Evolutionary conservation across 2,329 filamentous ascomycete species (phyloP).

Genomic region (Didymella arachidicola): DNA sequence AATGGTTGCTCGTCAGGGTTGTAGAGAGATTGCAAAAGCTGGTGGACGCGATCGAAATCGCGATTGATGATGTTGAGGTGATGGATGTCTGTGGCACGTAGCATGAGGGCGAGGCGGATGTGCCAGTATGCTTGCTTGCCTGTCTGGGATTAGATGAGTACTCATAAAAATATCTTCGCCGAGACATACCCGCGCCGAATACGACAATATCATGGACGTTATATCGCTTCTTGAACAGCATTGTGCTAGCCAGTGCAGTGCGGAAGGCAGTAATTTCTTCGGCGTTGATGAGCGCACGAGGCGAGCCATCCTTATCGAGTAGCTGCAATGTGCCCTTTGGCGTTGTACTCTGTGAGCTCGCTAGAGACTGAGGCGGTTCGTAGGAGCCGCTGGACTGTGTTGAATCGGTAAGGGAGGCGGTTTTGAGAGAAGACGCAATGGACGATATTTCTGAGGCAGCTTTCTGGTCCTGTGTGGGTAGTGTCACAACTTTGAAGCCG

Average conservation of each 20-base stretch:
- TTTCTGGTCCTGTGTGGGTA: conserved; percentile 51
- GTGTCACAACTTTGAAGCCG: conserved; percentile 71
- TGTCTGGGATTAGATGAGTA: background rate
- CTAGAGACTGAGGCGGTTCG: conserved; percentile 29
- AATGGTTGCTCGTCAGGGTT: conserved; percentile 50
- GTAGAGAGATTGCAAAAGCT: conserved; percentile 64
- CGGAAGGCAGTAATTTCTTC: conserved; percentile 74
- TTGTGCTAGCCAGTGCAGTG: conserved; percentile 69
- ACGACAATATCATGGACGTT: conserved; percentile 79
- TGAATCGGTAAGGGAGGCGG: conserved; percentile 39
- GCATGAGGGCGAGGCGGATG: conserved; percentile 79
- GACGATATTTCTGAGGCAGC: conserved; percentile 35
- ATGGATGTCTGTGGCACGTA: conserved; percentile 73
- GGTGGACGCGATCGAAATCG: conserved; percentile 66
- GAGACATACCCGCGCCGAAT: conserved; percentile 74
- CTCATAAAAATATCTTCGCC: background rate
- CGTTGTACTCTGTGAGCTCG: conserved; percentile 50
- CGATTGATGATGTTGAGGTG: conserved; percentile 86
- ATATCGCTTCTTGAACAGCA: conserved; percentile 69
- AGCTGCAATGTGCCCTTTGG: conserved; percentile 67
- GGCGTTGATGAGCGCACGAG: conserved; percentile 70
- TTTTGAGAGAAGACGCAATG: conserved; percentile 45
- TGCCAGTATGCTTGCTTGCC: conserved; percentile 91
- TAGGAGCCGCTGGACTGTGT: conserved; percentile 32
- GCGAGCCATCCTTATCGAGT: conserved; percentile 64